Base-by-base conservation (phyloP, 139 green algal species). In the Tetradesmus obliquus region DNA sequence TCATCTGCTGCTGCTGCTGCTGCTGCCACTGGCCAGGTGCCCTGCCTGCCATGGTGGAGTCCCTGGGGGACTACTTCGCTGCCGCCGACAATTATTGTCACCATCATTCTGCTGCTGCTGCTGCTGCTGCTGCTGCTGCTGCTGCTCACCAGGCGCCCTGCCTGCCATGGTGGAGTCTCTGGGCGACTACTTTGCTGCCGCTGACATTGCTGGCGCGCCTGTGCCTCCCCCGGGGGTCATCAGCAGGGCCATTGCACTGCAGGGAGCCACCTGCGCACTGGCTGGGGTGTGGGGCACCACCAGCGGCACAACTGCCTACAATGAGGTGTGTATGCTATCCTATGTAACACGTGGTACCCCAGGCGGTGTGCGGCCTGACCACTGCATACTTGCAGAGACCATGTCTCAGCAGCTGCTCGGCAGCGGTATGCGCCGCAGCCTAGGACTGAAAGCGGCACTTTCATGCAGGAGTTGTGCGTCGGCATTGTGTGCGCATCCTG, bases 161-260 rank as follows among this genome's bases (percentile, higher is more conserved):
- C 91, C 95, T 15, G 95, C 94, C 7, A 95, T 96, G 89, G 93
- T 97, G 5, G 95, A 97, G 89, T 95, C 93, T 9, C 94, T 96
- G 22, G 95, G 95, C 7, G 95, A 97, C 89, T 96, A 96, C 87
- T 96, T 94, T 85, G 95, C 94, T 80, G 72, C 83, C 51, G 82
- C 88, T 9, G 55, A 79, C 32, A 91, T 91, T 71, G 55, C 79
- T 13, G 95, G 94, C 19, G 96, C 95, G 5, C 95, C 95, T 3
- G 86, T 93, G 24, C 96, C 96, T 6, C 96, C 95, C 19, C 91
- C 91, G 0, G 91, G 93, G 4, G 92, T 97, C 53, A 94, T 97
- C 58, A 91, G 81, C 60, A 92, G 95, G 15, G 96, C 92, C n/a
- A 91, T 97, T 55, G 92, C 82, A 19, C 82, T 82, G 62, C 88